These are phyloP conservation scores for Cucumis melo DNA, from an alignment of 306 rosid genomes.

Conservation along the genomic window DNA sequence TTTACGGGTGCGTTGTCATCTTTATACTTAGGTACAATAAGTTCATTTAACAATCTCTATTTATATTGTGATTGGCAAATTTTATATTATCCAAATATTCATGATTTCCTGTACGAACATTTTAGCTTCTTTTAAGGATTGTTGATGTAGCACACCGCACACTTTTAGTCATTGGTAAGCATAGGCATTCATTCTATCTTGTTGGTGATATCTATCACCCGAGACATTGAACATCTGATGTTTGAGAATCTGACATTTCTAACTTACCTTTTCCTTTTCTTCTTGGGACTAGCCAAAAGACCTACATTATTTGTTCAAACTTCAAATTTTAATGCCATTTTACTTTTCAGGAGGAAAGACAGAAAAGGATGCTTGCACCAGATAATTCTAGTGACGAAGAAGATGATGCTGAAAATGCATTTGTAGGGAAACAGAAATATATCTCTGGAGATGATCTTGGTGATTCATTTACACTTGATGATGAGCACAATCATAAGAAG, in stretches of 20 bases:
- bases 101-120: background rate
- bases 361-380: slow-evolving; percentile 64
- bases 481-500: slow-evolving; percentile 37
- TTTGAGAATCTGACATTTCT: background rate
- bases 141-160: background rate
- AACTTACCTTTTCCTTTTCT: too few relatives aligned
- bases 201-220: background rate
- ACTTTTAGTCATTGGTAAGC: background rate
- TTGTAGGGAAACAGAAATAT: slow-evolving; percentile 33
- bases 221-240: background rate
- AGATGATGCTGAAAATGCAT: slow-evolving; percentile 32
- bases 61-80: background rate
- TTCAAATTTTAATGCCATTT: background rate
- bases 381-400: slow-evolving; percentile 72
- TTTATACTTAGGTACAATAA: background rate
- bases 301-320: too few relatives aligned
- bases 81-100: background rate
- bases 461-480: slow-evolving; percentile 60
- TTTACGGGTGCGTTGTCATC: background rate
- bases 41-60: background rate
- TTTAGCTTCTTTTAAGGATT: background rate
- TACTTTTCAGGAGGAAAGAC: slow-evolving; percentile 64
- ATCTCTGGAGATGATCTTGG: slow-evolving; percentile 93
- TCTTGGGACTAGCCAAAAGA: too few relatives aligned
- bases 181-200: background rate